Evolutionary conservation across 768 basidiomycete species (phyloP), one percentile per base, ranked within the genome.

Genomic region (Amanita molliuscula): DNA sequence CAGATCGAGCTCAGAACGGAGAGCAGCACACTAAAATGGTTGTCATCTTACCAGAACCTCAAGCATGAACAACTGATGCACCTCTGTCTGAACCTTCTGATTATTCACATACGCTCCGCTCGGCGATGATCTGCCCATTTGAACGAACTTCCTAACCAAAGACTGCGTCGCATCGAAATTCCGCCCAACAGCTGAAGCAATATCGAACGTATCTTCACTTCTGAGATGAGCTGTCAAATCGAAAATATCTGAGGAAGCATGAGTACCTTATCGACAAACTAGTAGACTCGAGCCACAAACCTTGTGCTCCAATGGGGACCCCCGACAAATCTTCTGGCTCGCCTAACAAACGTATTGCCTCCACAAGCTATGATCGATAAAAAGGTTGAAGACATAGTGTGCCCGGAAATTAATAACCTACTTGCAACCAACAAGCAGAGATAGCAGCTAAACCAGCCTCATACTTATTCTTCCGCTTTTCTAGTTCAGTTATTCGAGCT

Each of bases 341-440:
- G 4, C 78, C 75, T 38, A 86, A 65, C 18, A 77, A 67, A 37
- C 77, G 77, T 59, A 87, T 79, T 16, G 83, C 75, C 47, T 82
- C 77, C 29, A 87, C 70, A 35, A 88, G 66, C 85, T 89, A 50
- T 31, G n/a, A 47, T 40, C 41, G 21, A 41, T 29, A 18, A 35
- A 13, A 48, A 28, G 18, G 41, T 42, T 31, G 37, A 29, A 53
- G 40, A 47, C 50, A 33, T 23, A n/a, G 46, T 47, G 45, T 23
- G 51, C 5, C 42, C 48, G 47, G 33, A 40, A 47, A 26, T 37
- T 57, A 40, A 18, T 48, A 4, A 53, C 58, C 48, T 64, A 90
- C 85, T 73, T 87, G 83, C 47, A 75, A 71, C 88, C 89, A 92
- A 60, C 84, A 88, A 4, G 84, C 81, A 31, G 83, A 78, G 57